These are phyloP conservation scores for Butyriboletus loyo DNA, from an alignment of 768 basidiomycete genomes.

Conservation along the genomic window DNA sequence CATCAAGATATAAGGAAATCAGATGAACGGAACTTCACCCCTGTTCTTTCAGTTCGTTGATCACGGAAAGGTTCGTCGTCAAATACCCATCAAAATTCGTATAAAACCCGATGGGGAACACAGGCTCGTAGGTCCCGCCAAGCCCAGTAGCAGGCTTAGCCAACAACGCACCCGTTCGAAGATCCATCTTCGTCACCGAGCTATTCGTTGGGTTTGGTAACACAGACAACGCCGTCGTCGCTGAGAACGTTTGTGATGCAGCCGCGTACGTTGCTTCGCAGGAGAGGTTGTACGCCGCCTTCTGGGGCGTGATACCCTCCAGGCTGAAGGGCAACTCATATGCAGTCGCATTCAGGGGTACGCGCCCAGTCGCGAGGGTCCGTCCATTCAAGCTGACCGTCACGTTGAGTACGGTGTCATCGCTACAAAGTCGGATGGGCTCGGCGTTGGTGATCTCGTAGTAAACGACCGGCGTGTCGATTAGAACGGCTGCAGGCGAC, in stretches of 20 bases:
- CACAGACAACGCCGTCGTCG: constrained; percentile 44
- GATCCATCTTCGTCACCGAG: constrained; percentile 62
- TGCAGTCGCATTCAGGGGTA: constrained; percentile 52
- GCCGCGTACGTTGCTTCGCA: constrained; percentile 29
- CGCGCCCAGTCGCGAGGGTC: constrained; percentile 39
- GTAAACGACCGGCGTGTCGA: constrained; percentile 52
- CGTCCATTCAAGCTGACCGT: constrained; percentile 47
- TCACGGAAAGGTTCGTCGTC: constrained; percentile 19
- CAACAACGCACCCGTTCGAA: constrained; percentile 54
- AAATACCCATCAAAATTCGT: constrained; percentile 40
- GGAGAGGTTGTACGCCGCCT: constrained; percentile 26
- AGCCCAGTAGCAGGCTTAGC: constrained; percentile 51
- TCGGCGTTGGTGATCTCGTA: constrained; percentile 45
- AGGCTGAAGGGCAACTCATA: constrained; percentile 50
- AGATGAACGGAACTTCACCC: constrained; percentile 17
- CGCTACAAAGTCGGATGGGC: constrained; percentile 35
- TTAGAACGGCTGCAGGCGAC: constrained; percentile 44
- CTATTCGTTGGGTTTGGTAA: constrained; percentile 49
- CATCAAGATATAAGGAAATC: not conserved
- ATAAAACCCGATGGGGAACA: constrained; percentile 46
- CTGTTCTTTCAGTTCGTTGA: constrained; percentile 33
- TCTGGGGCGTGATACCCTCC: constrained; percentile 42
- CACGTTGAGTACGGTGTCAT: constrained; percentile 33
- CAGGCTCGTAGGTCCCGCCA: constrained; percentile 47
- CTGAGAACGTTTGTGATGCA: constrained; percentile 43